Conservation (phyloP, 441 rosid genomes). For the Bruguiera hainesii region DNA sequence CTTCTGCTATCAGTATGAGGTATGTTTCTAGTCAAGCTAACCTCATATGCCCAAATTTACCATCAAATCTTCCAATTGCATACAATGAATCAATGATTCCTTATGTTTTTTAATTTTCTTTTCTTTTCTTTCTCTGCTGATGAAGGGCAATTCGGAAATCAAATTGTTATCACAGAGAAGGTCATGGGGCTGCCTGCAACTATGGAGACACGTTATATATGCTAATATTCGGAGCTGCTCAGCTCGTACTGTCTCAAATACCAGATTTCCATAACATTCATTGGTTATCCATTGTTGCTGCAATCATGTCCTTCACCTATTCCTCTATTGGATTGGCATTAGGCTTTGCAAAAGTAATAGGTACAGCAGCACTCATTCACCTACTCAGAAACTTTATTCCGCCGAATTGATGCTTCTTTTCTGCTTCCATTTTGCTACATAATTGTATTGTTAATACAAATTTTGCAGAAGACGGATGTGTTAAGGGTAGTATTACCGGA, state of each 20-base stretch:
- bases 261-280: slow-evolving; percentile 56
- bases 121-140: background rate
- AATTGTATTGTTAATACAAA: background rate
- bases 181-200: slow-evolving; percentile 46
- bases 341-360: slow-evolving; percentile 48
- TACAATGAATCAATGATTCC: too few relatives aligned
- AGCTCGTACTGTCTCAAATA: slow-evolving; percentile 50
- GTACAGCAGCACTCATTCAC: slow-evolving; percentile 20
- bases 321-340: slow-evolving; percentile 59
- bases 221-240: slow-evolving; percentile 46
- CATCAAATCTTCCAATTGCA: too few relatives aligned
- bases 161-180: slow-evolving; percentile 56
- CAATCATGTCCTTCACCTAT: slow-evolving; percentile 62
- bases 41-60: background rate
- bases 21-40: slow-evolving; percentile 5
- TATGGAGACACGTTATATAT: slow-evolving; percentile 37
- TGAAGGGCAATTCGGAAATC: slow-evolving; percentile 61
- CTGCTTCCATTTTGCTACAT: background rate
- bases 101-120: background rate
- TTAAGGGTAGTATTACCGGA: slow-evolving; percentile 43
- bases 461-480: slow-evolving; percentile 38
- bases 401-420: too few relatives aligned
- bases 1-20: slow-evolving; percentile 50
- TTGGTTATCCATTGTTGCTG: slow-evolving; percentile 56
- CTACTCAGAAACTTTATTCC: background rate